Percentiles rank a stretch among this genome's conserved stretches.
phyloP scores from a whole-genome alignment of 345 rosid species.

The Dimocarpus longan region DNA sequence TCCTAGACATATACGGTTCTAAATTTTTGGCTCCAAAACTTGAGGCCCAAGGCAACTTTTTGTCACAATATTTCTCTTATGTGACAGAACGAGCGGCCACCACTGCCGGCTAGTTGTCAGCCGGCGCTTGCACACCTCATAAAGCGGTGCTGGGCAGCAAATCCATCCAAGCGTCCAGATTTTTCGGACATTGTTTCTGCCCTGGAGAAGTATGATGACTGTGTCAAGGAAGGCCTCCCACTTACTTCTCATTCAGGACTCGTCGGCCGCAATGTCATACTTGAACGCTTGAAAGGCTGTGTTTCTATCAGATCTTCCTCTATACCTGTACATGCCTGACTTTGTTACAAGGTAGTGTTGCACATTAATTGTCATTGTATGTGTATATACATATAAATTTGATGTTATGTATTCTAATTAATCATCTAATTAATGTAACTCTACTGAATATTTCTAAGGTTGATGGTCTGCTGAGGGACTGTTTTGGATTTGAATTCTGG shows the following conservation, averaged over 20 bases:
- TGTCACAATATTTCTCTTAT: constrained; percentile 1
- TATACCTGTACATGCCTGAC: constrained; percentile 79
- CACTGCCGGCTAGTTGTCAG: constrained; percentile 88
- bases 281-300: constrained; percentile 78
- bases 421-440: constrained; percentile 16
- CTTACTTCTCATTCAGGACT: constrained; percentile 73
- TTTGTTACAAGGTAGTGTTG: constrained; percentile 27
- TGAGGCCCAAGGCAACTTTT: not conserved
- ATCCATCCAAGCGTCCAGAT: constrained; percentile 88
- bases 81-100: constrained; percentile 89
- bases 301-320: constrained; percentile 64
- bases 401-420: constrained; percentile 6
- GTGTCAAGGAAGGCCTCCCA: constrained; percentile 90
- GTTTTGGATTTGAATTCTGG: not conserved
- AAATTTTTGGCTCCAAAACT: not conserved
- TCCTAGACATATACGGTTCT: too few relatives aligned
- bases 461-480: not conserved
- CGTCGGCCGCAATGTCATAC: constrained; percentile 58
- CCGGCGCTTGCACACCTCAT: constrained; percentile 89
- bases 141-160: constrained; percentile 88
- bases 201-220: constrained; percentile 79
- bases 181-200: constrained; percentile 80
- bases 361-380: not conserved
- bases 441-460: not conserved
- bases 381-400: not conserved